Evolutionary conservation across 352 stramenopile genomes (phyloP).

Genomic region (Phytophthora palmivora): DNA sequence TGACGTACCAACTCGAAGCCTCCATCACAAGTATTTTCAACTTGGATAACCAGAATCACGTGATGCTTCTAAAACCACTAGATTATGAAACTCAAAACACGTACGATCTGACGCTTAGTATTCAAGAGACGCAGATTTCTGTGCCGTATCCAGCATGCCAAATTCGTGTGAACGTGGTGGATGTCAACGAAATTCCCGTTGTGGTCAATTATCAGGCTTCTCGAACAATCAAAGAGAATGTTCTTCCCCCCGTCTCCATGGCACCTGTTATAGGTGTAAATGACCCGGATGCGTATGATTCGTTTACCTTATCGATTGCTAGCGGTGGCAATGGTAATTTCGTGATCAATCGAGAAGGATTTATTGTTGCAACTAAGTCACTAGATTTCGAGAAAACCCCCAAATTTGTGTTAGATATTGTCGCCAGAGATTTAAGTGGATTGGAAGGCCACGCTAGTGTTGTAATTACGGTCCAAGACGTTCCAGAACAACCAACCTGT

Average conservation of each 20-base stretch:
- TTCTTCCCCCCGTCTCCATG: slow-evolving; percentile 40
- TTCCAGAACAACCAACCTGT: slow-evolving; percentile 53
- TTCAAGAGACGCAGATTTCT: slow-evolving; percentile 29
- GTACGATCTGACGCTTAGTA: slow-evolving; percentile 29
- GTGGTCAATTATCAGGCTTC: slow-evolving; percentile 34
- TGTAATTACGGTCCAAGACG: slow-evolving; percentile 43
- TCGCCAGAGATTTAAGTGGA: slow-evolving; percentile 47
- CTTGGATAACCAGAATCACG: slow-evolving; percentile 22
- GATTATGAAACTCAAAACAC: slow-evolving; percentile 26
- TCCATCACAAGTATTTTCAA: slow-evolving; percentile 13
- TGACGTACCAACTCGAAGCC: slow-evolving; percentile 24
- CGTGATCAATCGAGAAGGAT: slow-evolving; percentile 49
- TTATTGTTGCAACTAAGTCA: slow-evolving; percentile 38
- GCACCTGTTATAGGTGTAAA: slow-evolving; percentile 28
- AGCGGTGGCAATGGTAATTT: slow-evolving; percentile 46
- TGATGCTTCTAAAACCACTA: slow-evolving; percentile 20
- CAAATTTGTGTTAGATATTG: slow-evolving; percentile 49
- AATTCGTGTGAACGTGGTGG: slow-evolving; percentile 51
- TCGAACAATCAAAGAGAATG: slow-evolving; percentile 50
- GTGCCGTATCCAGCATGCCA: slow-evolving; percentile 34
- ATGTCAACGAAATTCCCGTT: slow-evolving; percentile 58
- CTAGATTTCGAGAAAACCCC: slow-evolving; percentile 52
- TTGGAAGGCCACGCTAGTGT: slow-evolving; percentile 38
- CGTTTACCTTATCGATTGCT: slow-evolving; percentile 46
- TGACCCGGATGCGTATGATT: slow-evolving; percentile 61